Percentiles rank a stretch among this genome's conserved stretches.
phyloP scores from a whole-genome alignment of 139 green algal species.

The Protoeuglena noctilucae region DNA sequence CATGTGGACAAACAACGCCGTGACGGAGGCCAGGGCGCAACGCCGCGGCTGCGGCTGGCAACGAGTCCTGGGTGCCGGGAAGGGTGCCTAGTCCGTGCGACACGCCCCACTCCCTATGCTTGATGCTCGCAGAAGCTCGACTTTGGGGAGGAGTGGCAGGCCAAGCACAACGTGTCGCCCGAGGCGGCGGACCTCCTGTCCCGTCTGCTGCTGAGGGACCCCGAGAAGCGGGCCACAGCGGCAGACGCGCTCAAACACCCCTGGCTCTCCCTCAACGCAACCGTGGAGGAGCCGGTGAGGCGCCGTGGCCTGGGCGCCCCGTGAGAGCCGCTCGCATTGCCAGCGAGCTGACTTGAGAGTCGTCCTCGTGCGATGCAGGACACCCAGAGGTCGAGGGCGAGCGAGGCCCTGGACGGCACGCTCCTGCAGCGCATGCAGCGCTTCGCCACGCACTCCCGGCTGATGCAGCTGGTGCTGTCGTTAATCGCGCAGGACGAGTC shows the following conservation, averaged over 20 bases:
- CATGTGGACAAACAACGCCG: too few relatives aligned
- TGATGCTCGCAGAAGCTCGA: too few relatives aligned
- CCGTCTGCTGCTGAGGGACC: slow-evolving; percentile 12
- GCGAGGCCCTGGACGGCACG: slow-evolving; percentile 3
- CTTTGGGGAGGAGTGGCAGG: slow-evolving; percentile 8
- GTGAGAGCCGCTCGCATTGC: too few relatives aligned
- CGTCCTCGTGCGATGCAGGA: too few relatives aligned
- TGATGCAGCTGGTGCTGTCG: slow-evolving; percentile 12
- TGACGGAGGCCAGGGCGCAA: slow-evolving; percentile 22
- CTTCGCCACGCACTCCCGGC: slow-evolving; percentile 7
- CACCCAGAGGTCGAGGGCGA: slow-evolving; percentile 18
- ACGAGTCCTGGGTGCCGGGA: too few relatives aligned
- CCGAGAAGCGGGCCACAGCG: slow-evolving; percentile 17
- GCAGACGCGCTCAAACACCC: slow-evolving; percentile 25
- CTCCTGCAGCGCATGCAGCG: slow-evolving; percentile 12
- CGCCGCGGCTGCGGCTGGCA: slow-evolving; percentile 7
- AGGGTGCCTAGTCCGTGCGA: too few relatives aligned
- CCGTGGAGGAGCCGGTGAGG: too few relatives aligned
- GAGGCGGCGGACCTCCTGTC: slow-evolving; percentile 16
- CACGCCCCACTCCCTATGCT: too few relatives aligned
- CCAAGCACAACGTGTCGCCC: not conserved
- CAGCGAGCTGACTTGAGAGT: too few relatives aligned
- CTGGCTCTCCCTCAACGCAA: too few relatives aligned
- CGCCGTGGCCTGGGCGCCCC: too few relatives aligned
- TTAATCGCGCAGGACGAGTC: slow-evolving; percentile 9